Base-by-base conservation (phyloP, 2,329 filamentous ascomycete species). In the Apiospora rasikravindrae region DNA sequence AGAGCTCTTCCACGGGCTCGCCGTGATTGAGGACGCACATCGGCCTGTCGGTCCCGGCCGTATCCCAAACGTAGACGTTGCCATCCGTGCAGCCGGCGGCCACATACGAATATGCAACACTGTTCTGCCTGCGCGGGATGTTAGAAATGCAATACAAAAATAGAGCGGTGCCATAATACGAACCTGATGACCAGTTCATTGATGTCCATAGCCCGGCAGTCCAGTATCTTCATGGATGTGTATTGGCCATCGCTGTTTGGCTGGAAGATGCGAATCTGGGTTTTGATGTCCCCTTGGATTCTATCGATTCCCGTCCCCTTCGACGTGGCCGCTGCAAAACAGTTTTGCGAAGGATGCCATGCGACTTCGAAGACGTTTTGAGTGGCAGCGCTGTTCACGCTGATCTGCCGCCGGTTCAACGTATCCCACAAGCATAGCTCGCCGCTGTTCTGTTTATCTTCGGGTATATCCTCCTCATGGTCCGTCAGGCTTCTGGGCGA, bases 321-420 rank as follows among this genome's bases (percentile, higher is more conserved):
- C 0, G 89, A 88, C 0, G 89, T 91, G 1, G 89, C 90, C 4
- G 85, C 88, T 6, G 89, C 81, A 74, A 92, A 92, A 29, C 83
- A 82, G 2, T 83, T 80, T 66, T 87, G 82, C 0, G 77, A 83
- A 0, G 90, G 90, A 76, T 92, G 90, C 90, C 90, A 92, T 0
- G 85, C 82, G 1, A 91, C 87, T 76, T 92, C 90, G 64, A 92
- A 92, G 1, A 91, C 88, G 71, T 92, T 92, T 66, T 89, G 86
- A 0, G 85, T 86, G 0, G 86, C 86, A 1, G 85, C 86, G 3
- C 87, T 86, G 26, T 84, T 80, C 4, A 92, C 83, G 5, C 82
- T 83, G 64, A 90, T 81, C 64, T 84, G 82, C 13, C 82, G 78
- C 13, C 83, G 82, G 1, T 81, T 82, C 0, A 78, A 71, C 0